Evolutionary conservation across 441 rosid species (phyloP), one percentile per base, ranked within the genome.

Genomic region (Mallotus repandus): DNA sequence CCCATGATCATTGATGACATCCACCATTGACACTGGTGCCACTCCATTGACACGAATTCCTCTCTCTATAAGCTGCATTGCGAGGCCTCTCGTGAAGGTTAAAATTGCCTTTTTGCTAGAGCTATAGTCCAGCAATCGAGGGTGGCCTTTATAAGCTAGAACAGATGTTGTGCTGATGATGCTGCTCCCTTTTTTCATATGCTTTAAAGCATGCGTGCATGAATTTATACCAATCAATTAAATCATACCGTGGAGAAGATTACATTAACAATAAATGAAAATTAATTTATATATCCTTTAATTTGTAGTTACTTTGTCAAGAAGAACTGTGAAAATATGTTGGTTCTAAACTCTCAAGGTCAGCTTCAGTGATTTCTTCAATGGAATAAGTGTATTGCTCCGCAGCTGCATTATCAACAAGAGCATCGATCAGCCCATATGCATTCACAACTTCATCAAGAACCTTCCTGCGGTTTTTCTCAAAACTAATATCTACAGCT

Each of bases 181-280:
- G 25, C 84, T 58, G n/a, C 94, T 79, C 4, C 96, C 96, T 81
- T 83, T 87, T 81, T 81, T 87, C 98, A 89, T 88, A 78, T 89
- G 87, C 84, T 79, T 85, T 76, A 89, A 60, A 4, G 85, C 85
- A 72, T 85, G 86, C 89, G 89, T 87, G 59, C 11, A 7, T 5
- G 22, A 4, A 11, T 7, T 0, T 2, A 5, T 2, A 55, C 5
- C 3, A 12, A 68, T 11, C 54, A 29, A 9, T 22, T 19, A 11
- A 43, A 35, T 1, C 12, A 16, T 1, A 18, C 11, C 32, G 0
- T 25, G 29, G 29, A 25, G 29, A 25, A 0, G 29, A 2, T 25
- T 25, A 25, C 29, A 25, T 25, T 25, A 25, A 25, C 29, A 25
- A 25, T 25, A 25, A 25, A 25, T 25, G 29, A 25, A 25, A 25